Evolutionary conservation across 108 stramenopile species (phyloP), one percentile per base, ranked within the genome.

Genomic region (Mediolabrus comicus): DNA sequence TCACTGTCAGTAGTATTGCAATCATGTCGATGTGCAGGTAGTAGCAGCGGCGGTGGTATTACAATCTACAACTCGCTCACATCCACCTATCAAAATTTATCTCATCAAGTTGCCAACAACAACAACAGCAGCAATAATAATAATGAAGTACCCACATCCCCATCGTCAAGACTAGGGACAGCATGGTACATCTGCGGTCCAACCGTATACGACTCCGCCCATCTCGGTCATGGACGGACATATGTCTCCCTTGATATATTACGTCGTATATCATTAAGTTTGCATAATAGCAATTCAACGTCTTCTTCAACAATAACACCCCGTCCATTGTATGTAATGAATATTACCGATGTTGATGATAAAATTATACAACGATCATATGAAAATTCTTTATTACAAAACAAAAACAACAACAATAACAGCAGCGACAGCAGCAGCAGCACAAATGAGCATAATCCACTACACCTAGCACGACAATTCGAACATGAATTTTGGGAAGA

Each of bases 151-250:
- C 58, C 30, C 17, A 7, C 53, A 56, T 25, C 62, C 51, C 28
- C 24, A n/a, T 6, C 59, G 59, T 4, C 53, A 25, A 4, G 3
- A 41, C 79, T 69, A 59, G 86, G 83, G 2, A 41, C 81, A 41
- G 89, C 86, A 30, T 98, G 95, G 96, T 99, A 99, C 84, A 92
- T 89, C 31, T 99, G 99, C 79, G 99, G 99, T 19, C 99, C 99
- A 0, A 99, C 99, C 1, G 97, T 97, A 4, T 98, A 99, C 76
- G 98, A 94, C 25, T 87, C 88, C 22, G 85, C 97, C 12, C 99
- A 99, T 69, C 68, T 99, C 68, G 99, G 98, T 0, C 98, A 99
- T 66, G 95, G 91, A 1, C 75, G 97, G 24, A 98, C 98, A 30
- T 98, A 99, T 80, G 88, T 99, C 9, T 81, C 81, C 32, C 71